Evolutionary conservation across 345 rosid species (phyloP), one percentile per base, ranked within the genome.

Genomic region (Erysimum cheiranthoides): DNA sequence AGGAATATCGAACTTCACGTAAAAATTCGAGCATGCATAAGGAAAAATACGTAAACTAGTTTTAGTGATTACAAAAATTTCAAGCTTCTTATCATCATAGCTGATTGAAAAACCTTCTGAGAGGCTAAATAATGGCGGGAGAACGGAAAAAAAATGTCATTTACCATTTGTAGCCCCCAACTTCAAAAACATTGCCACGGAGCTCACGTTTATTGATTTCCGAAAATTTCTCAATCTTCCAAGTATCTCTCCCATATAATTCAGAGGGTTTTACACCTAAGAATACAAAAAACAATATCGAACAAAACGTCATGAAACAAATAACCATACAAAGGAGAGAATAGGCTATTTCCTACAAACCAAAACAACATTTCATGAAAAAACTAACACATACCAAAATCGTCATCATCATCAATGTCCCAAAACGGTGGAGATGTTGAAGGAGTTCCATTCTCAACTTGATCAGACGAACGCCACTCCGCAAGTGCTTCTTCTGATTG

Each of bases 381-480:
- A 21, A 21, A 21, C 25, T 21, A 63, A 51, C 39, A 43, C 78
- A 80, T 85, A 85, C 90, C 93, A 71, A 85, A 89, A 36, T 83
- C 93, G 7, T 88, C 93, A 0, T 85, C 93, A 2, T 88, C 93
- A 21, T 92, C 97, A 31, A 88, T 84, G 79, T 92, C 97, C 97
- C 96, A 92, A 61, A 86, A 92, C 1, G 93, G 88, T 12, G 98
- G 96, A 3, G 97, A 87, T 49, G 97, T 92, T 27, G 94, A 90
- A 61, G 96, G 90, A 35, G 80, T 88, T 73, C 96, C 97, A 78
- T 89, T 90, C 74, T 90, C 98, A 76, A 90, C 89, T 87, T 87
- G 96, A 82, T 88, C 97, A 57, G 93, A 94, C 5, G 97, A 94
- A 46, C 96, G 90, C 97, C 97, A 94, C 80, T 92, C 97, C 2